phyloP scores from a whole-genome alignment of 2,329 filamentous ascomycete species.

The Fusarium burgessii region DNA sequence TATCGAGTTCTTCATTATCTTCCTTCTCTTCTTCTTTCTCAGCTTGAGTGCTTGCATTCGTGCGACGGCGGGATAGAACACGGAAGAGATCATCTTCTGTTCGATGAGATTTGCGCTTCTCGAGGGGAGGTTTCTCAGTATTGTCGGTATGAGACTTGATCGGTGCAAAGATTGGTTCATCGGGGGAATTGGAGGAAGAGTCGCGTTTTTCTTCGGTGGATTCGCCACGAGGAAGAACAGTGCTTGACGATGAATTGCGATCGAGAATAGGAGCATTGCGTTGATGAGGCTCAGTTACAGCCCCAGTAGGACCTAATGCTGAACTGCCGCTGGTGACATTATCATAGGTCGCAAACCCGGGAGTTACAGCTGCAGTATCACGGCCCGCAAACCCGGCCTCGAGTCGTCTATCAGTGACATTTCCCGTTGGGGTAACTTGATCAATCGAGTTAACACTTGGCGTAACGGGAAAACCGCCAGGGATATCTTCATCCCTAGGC shows the following conservation, averaged over 20 bases:
- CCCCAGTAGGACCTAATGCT: slow-evolving; percentile 9
- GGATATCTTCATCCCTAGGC: slow-evolving; percentile 43
- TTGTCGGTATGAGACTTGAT: slow-evolving; percentile 43
- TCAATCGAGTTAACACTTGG: slow-evolving; percentile 35
- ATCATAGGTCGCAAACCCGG: not conserved
- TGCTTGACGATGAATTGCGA: slow-evolving; percentile 27
- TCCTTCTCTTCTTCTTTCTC: slow-evolving; percentile 54
- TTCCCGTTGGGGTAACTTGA: slow-evolving; percentile 16
- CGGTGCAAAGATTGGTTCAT: slow-evolving; percentile 43
- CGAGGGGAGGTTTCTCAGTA: slow-evolving; percentile 28
- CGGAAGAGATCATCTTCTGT: slow-evolving; percentile 66
- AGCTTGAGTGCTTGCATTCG: slow-evolving; percentile 48
- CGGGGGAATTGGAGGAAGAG: not conserved
- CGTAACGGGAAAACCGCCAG: slow-evolving; percentile 44
- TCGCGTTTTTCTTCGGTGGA: slow-evolving; percentile 2
- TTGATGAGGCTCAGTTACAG: not conserved
- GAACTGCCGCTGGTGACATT: slow-evolving; percentile 7
- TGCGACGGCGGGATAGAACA: slow-evolving; percentile 62
- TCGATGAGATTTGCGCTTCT: slow-evolving; percentile 44
- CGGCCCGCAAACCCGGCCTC: slow-evolving; percentile 31
- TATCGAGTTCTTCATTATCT: slow-evolving; percentile 65
- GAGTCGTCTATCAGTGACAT: slow-evolving; percentile 8
- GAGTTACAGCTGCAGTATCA: not conserved
- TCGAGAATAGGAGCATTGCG: not conserved
- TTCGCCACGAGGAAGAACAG: slow-evolving; percentile 2